These are phyloP conservation scores for Coriaria nepalensis DNA, from an alignment of 306 rosid genomes.

Conservation along the genomic window DNA sequence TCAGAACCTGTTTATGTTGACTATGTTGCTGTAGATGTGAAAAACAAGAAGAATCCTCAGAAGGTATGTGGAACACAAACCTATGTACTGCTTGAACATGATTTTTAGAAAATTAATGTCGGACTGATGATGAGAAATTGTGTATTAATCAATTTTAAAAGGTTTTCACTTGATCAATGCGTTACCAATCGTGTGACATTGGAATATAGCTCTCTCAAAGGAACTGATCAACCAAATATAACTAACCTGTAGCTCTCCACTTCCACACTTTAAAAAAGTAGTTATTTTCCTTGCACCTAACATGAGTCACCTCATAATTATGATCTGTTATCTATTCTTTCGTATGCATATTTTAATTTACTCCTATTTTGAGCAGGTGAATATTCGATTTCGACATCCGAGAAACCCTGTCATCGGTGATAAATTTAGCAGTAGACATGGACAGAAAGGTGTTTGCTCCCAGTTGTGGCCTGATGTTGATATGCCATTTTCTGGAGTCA, in stretches of 20 bases:
- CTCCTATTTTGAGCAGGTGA: slow-evolving; percentile 39
- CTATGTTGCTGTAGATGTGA: slow-evolving; percentile 65
- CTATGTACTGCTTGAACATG: too few relatives aligned
- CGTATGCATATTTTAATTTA: slow-evolving; percentile 6
- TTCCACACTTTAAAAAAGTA: too few relatives aligned
- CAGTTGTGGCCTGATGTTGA: slow-evolving; percentile 97
- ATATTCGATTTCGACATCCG: slow-evolving; percentile 82
- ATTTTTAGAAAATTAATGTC: too few relatives aligned
- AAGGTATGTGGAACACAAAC: slow-evolving; percentile 35
- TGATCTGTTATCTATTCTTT: background rate
- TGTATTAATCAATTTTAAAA: too few relatives aligned
- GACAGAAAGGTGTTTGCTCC: slow-evolving; percentile 99
- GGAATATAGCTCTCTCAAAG: too few relatives aligned
- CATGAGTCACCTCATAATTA: too few relatives aligned
- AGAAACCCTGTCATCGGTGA: slow-evolving; percentile 91
- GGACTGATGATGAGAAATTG: too few relatives aligned
- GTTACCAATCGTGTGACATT: too few relatives aligned
- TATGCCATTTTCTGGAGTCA: slow-evolving; percentile 90
- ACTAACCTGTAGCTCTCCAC: too few relatives aligned
- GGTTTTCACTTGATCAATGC: too few relatives aligned
- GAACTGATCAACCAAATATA: too few relatives aligned
- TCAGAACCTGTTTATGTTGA: slow-evolving; percentile 80
- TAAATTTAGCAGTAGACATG: slow-evolving; percentile 97
- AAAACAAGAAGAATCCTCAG: slow-evolving; percentile 40
- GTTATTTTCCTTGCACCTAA: background rate